phyloP scores from a whole-genome alignment of 169 alveolate species.

The Fabrea salina region DNA sequence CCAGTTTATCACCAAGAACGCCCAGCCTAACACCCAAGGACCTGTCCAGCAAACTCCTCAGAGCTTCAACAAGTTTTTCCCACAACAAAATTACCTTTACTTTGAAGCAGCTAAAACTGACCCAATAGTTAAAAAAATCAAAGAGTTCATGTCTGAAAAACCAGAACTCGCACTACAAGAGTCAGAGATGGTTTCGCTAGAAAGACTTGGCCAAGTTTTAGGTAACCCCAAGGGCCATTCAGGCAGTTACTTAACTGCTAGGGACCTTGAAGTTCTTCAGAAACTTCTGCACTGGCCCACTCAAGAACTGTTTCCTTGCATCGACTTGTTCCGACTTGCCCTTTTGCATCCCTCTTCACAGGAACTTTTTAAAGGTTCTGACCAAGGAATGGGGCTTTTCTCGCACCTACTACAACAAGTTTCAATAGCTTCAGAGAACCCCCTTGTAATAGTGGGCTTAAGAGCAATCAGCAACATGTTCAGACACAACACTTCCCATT shows the following conservation, averaged over 20 bases:
- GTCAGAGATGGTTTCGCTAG: slow-evolving; percentile 23
- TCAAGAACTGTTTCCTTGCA: slow-evolving; percentile 68
- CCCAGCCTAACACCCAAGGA: background rate
- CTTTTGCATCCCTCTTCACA: slow-evolving; percentile 69
- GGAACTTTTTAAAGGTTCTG: slow-evolving; percentile 69
- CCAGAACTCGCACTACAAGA: background rate
- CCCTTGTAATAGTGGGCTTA: slow-evolving; percentile 34
- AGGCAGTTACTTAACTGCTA: slow-evolving; percentile 39
- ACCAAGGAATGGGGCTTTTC: slow-evolving; percentile 65
- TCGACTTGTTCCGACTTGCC: slow-evolving; percentile 79
- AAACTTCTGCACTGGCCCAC: slow-evolving; percentile 73
- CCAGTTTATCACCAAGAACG: slow-evolving; percentile 19
- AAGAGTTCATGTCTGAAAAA: background rate
- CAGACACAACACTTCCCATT: background rate
- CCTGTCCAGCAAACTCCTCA: background rate
- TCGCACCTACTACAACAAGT: slow-evolving; percentile 40
- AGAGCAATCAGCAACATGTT: slow-evolving; percentile 24
- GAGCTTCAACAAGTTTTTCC: slow-evolving; percentile 15
- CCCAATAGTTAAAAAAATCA: background rate
- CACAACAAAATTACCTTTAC: slow-evolving; percentile 14
- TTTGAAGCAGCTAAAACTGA: slow-evolving; percentile 33
- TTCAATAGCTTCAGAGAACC: slow-evolving; percentile 33
- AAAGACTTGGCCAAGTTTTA: slow-evolving; percentile 42
- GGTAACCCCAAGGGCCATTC: slow-evolving; percentile 41
- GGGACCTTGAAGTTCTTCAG: slow-evolving; percentile 45